A percentile compares a stretch with the other conserved stretches of the same genome.
Evolutionary conservation across 805 yeast species (phyloP).

Genomic region (Candida sphagnicola): DNA sequence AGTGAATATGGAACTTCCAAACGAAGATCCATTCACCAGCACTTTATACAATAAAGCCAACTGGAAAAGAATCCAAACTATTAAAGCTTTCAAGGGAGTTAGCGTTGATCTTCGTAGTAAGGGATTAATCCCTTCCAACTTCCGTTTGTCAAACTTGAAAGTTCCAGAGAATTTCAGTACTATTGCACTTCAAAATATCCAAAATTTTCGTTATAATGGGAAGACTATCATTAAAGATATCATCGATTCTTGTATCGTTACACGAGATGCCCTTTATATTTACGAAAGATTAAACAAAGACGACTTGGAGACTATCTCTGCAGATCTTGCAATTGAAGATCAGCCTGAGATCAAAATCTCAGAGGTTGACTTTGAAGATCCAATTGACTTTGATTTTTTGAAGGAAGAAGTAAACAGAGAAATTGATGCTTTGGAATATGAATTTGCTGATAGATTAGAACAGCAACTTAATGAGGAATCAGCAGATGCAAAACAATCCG

Average conservation of each 20-base stretch:
- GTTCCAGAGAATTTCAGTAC: too few relatives aligned
- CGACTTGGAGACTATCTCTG: conserved; percentile 1
- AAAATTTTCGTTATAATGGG: too few relatives aligned
- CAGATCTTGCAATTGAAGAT: conserved; percentile 2
- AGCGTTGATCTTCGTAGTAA: too few relatives aligned
- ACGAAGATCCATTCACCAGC: conserved; percentile 1
- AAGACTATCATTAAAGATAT: conserved; percentile 8
- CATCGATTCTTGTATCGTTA: conserved; percentile 16
- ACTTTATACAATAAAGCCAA: conserved; percentile 10
- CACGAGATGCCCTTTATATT: conserved; percentile 22
- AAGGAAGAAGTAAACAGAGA: conserved; percentile 18
- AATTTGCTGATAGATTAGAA: not conserved
- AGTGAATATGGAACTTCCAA: conserved; percentile 2
- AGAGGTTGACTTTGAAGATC: not conserved
- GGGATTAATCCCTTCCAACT: too few relatives aligned
- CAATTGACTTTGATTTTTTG: conserved; percentile 8
- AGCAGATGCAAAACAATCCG: too few relatives aligned
- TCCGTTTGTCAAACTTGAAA: too few relatives aligned
- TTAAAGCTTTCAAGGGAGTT: conserved; percentile 18
- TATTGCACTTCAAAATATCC: too few relatives aligned
- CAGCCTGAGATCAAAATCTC: conserved; percentile 10
- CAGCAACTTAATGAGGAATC: too few relatives aligned
- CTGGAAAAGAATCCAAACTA: conserved; percentile 20
- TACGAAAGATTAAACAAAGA: conserved; percentile 19
- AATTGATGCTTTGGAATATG: conserved; percentile 16